Base-by-base conservation (phyloP, 1,284 basidiomycete species). In the Trichosporon sp. region DNA sequence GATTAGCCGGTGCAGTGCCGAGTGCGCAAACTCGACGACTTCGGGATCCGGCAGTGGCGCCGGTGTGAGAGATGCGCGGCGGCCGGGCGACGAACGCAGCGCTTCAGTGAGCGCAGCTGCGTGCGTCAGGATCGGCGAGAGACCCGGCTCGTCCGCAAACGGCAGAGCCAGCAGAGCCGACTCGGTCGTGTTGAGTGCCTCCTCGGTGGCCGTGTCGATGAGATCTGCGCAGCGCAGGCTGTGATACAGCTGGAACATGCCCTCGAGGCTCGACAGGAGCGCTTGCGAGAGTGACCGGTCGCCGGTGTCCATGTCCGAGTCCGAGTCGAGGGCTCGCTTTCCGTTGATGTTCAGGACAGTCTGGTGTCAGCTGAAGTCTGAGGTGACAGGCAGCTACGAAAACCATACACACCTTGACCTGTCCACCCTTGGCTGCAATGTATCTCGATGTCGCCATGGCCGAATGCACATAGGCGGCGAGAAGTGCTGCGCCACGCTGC, bases 191-290 rank as follows among this genome's bases (percentile, higher is more conserved):
- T 54, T 54, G 27, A 54, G 49, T 7, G 49, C 49, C 13, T 54
- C 49, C 25, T 27, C 49, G 25, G 49, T 27, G 2, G 21, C 49
- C 4, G 49, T 27, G 49, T 54, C 49, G 29, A 54, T 27, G 27
- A 54, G 25, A 27, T 54, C 49, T 4, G 25, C 49, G 5, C 25
- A 9, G 25, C 49, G 49, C 25, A 54, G 49, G 1, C 27, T 29
- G 25, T 54, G 49, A 27, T 54, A 54, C 16, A 54, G 49, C 25
- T 54, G 49, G 49, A 54, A 54, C 49, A 54, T 54, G 49, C 49
- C 49, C 49, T 54, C 49, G 49, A 54, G 49, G 14, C 25, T 29
- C 5, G 27, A 29, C 14, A 54, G 14, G 4, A 54, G 49, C 4
- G 25, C 25, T 6, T 54, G 49, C 14, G 49, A 27, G 8, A 54